Evolutionary conservation across 108 stramenopile genomes (phyloP).

Genomic region (Fragilariopsis cylindrus): DNA sequence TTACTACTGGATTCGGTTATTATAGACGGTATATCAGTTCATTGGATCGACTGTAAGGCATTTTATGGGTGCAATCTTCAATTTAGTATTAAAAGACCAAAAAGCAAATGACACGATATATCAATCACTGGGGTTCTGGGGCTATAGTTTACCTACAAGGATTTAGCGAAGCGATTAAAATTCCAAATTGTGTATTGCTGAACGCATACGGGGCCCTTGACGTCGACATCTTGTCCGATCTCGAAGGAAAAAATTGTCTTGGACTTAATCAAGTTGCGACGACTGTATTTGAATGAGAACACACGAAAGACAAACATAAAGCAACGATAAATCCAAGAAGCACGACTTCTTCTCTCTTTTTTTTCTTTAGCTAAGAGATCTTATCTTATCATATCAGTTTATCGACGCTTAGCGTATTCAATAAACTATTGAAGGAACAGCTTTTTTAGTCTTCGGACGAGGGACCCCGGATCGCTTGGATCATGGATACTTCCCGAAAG

Average conservation of each 20-base stretch:
- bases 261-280: not conserved
- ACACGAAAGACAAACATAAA: not conserved
- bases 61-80: conserved; percentile 17
- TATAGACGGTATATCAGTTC: not conserved
- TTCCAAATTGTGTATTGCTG: conserved; percentile 1
- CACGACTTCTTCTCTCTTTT: no score
- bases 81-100: conserved; percentile 2
- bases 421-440: no score
- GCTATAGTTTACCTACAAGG: conserved; percentile 24
- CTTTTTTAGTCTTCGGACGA: no score
- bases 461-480: no score
- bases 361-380: no score
- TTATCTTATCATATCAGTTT: no score
- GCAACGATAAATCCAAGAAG: not conserved
- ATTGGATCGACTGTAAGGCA: conserved; percentile 26
- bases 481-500: no score
- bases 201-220: not conserved
- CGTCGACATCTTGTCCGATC: not conserved
- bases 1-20: conserved; percentile 15
- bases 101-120: conserved; percentile 21
- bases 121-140: conserved; percentile 17
- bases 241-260: not conserved
- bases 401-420: no score
- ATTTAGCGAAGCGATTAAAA: conserved; percentile 20
- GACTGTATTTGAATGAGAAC: not conserved